These are phyloP conservation scores for Sarocladium kiliense DNA, from an alignment of 2,329 filamentous ascomycete species.

Conservation along the genomic window DNA sequence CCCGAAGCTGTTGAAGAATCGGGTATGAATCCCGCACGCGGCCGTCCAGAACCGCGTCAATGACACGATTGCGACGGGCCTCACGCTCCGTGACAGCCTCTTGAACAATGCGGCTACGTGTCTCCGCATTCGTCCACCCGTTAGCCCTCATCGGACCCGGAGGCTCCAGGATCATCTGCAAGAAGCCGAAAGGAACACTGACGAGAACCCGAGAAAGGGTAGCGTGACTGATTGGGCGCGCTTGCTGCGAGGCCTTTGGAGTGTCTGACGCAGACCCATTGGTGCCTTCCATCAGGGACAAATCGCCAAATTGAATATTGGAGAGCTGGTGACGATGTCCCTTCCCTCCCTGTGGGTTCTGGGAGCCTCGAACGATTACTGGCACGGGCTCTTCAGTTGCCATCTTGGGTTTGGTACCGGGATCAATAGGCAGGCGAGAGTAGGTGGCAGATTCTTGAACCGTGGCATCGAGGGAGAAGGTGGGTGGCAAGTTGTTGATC, in stretches of 20 bases:
- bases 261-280: conserved; percentile 24
- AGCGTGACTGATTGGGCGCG: conserved; percentile 32
- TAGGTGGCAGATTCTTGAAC: conserved; percentile 30
- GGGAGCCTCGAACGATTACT: conserved; percentile 29
- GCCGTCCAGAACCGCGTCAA: conserved; percentile 36
- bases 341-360: conserved; percentile 28
- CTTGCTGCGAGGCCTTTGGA: conserved; percentile 19
- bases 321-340: conserved; percentile 46
- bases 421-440: conserved; percentile 31
- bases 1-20: conserved; percentile 21
- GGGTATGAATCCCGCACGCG: neutral
- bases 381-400: conserved; percentile 13
- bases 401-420: conserved; percentile 12
- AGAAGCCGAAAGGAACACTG: conserved; percentile 62
- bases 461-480: conserved; percentile 53
- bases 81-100: conserved; percentile 54
- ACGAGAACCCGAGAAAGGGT: conserved; percentile 62
- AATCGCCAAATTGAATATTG: conserved; percentile 68
- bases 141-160: conserved; percentile 42
- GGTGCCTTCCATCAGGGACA: conserved; percentile 33
- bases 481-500: conserved; percentile 51
- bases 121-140: conserved; percentile 44
- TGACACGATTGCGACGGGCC: conserved; percentile 40
- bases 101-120: conserved; percentile 43
- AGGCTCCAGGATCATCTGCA: conserved; percentile 63